Evolutionary conservation across 192 early-diverging fungal species (phyloP), one percentile per base, ranked within the genome.

Genomic region (Mortierella alpina): DNA sequence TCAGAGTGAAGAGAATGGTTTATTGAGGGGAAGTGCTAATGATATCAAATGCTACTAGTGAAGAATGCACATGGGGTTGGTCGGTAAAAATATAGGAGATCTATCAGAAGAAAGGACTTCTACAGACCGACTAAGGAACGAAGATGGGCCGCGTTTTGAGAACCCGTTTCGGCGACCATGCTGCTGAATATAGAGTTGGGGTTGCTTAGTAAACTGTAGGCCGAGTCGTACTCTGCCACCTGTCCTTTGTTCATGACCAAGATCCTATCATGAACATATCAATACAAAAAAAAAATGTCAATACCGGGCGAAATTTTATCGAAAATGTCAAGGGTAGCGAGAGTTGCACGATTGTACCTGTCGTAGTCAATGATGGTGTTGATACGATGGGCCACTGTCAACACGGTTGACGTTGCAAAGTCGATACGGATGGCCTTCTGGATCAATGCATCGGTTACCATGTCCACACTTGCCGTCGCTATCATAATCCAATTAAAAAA

Each of bases 161-260:
- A 92, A 6, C 95, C 96, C 40, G 95, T 93, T 58, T 92, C 90
- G 39, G 86, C 84, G 63, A 92, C 94, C 92, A 98, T 95, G 59
- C 85, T 84, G 13, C 84, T 61, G 70, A 98, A 97, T 18, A 88
- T 55, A n/a, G 92, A 91, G 13, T 88, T 83, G 0, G 79, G 57
- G 12, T 86, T 84, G 22, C 85, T 85, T 50, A 98, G 80, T 41
- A 98, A 82, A 23, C 86, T 86, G 22, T 71, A 45, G 0, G 96
- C 96, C 9, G 91, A 91, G 67, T 91, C 96, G 84, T 90, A 95
- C 82, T 98, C 96, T 7, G 86, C 89, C 1, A 97, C 85, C 52
- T 85, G 63, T 8, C 96, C 96, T 31, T 92, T 85, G 73, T 94
- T 91, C 77, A 96, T 80, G 18, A 80, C 77, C 69, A 80, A 23